phyloP scores from a whole-genome alignment of 2,329 filamentous ascomycete species.

The Ophiostoma novo-ulmi region DNA sequence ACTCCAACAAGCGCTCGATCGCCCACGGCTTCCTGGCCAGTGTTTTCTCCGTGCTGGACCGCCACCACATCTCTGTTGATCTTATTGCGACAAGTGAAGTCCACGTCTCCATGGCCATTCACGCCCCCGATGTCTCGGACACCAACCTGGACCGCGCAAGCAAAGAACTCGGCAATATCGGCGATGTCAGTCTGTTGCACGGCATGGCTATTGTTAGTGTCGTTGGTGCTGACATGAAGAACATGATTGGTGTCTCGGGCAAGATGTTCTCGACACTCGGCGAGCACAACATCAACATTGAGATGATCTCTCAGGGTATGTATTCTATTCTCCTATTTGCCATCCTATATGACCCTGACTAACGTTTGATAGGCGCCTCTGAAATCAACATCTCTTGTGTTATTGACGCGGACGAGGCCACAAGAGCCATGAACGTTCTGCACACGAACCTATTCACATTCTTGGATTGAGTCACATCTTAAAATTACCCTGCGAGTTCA shows the following conservation, averaged over 20 bases:
- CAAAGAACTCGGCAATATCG: constrained; percentile 67
- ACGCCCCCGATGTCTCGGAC: constrained; percentile 60
- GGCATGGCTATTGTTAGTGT: constrained; percentile 95
- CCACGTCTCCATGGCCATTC: constrained; percentile 94
- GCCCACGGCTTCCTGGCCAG: constrained; percentile 94
- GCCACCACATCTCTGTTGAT: constrained; percentile 83
- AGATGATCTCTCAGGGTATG: constrained; percentile 98
- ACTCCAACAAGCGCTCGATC: constrained; percentile 93
- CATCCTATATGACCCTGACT: constrained; percentile 16
- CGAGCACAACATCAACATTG: constrained; percentile 90
- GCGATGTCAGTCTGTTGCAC: constrained; percentile 82
- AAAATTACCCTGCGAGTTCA: background rate
- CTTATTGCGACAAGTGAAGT: constrained; percentile 95
- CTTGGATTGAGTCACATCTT: constrained; percentile 55
- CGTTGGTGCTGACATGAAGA: constrained; percentile 94
- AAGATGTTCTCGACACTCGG: constrained; percentile 93
- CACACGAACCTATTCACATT: constrained; percentile 97
- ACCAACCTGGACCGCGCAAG: constrained; percentile 51
- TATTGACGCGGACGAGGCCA: constrained; percentile 84
- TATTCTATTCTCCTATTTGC: background rate
- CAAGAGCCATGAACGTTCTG: constrained; percentile 89
- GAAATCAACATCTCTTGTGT: constrained; percentile 99
- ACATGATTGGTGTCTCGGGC: constrained; percentile 90
- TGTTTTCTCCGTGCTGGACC: constrained; percentile 87
- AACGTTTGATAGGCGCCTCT: constrained; percentile 64